Percentiles rank a stretch among this genome's conserved stretches.
Evolutionary conservation across 176 grass and related monocot species (phyloP).

Genomic region (Saccharum officinarum): DNA sequence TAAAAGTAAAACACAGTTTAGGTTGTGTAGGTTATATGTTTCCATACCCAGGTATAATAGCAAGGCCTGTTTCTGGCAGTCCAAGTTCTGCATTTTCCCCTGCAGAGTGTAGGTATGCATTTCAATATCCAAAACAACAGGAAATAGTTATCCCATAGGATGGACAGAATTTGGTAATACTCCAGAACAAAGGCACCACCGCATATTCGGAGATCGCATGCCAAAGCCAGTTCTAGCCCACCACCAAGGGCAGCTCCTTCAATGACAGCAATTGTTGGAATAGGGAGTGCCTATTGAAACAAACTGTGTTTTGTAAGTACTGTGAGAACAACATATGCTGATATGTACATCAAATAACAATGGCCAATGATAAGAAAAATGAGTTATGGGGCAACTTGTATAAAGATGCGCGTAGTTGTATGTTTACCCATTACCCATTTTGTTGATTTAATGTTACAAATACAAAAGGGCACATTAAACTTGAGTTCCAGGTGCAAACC

Average conservation of each 20-base stretch:
- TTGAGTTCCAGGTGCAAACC: slow-evolving; percentile 41
- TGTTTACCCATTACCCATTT: neutral
- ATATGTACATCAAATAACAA: slow-evolving; percentile 3
- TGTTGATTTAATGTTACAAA: slow-evolving; percentile 17
- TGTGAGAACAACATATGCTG: slow-evolving; percentile 16
- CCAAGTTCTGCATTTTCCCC: slow-evolving; percentile 80
- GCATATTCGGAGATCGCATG: slow-evolving; percentile 82
- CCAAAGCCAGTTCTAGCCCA: slow-evolving; percentile 78
- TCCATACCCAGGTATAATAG: slow-evolving; percentile 88
- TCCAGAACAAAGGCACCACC: slow-evolving; percentile 41
- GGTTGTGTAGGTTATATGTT: slow-evolving; percentile 23
- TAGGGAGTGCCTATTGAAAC: slow-evolving; percentile 54
- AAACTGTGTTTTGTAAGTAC: slow-evolving; percentile 1
- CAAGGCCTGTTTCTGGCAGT: slow-evolving; percentile 82
- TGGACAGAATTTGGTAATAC: neutral
- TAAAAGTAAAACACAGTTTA: neutral
- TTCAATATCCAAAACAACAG: neutral
- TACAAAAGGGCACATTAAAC: neutral
- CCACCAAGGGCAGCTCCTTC: slow-evolving; percentile 88
- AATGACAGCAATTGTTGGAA: slow-evolving; percentile 80
- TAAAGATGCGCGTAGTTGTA: neutral
- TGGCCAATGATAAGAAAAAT: neutral
- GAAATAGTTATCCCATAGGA: neutral
- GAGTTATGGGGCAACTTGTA: neutral
- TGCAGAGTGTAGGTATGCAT: slow-evolving; percentile 5